phyloP scores from a whole-genome alignment of 495 filamentous ascomycete genomes.

The Mycothermus thermophilus region DNA sequence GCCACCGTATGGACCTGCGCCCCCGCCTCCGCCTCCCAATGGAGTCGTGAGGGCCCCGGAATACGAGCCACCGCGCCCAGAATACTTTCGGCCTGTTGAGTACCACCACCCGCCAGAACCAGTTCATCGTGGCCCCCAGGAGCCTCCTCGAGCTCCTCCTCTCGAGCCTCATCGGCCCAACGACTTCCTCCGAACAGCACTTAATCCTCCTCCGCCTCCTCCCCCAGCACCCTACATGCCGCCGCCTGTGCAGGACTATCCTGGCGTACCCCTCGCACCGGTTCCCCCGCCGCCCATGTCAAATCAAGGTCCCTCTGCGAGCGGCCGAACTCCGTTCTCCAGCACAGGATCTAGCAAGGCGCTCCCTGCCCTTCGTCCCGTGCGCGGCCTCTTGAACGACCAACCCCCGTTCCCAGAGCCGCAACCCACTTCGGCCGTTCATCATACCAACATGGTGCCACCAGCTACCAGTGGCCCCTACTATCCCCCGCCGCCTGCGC shows the following conservation, averaged over 20 bases:
- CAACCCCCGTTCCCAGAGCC: conserved; percentile 13
- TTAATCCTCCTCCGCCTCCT: conserved; percentile 21
- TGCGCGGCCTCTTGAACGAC: conserved; percentile 16
- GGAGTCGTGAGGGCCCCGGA: background rate
- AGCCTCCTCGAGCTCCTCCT: background rate
- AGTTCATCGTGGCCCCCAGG: background rate
- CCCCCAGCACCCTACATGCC: background rate
- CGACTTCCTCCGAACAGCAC: conserved; percentile 28
- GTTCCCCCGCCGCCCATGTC: background rate
- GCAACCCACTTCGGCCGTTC: conserved; percentile 12
- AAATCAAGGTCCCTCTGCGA: background rate
- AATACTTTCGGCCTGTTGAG: conserved; percentile 4
- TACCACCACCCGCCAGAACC: conserved; percentile 2
- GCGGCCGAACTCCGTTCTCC: conserved; percentile 15
- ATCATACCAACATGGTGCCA: conserved; percentile 18
- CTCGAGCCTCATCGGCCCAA: conserved; percentile 13
- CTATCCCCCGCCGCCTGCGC: conserved; percentile 21
- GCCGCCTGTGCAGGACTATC: conserved; percentile 2
- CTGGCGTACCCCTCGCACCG: background rate
- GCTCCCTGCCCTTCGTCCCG: conserved; percentile 31
- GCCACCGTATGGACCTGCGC: too few species aligned
- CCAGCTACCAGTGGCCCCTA: conserved; percentile 28
- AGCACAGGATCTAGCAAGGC: conserved; percentile 11
- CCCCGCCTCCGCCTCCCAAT: conserved; percentile 1
- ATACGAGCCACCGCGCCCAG: background rate